A percentile compares a stretch with the other conserved stretches of the same genome.
Conservation (phyloP, 148 eudicot species). For the Chenopodium formosanum region DNA sequence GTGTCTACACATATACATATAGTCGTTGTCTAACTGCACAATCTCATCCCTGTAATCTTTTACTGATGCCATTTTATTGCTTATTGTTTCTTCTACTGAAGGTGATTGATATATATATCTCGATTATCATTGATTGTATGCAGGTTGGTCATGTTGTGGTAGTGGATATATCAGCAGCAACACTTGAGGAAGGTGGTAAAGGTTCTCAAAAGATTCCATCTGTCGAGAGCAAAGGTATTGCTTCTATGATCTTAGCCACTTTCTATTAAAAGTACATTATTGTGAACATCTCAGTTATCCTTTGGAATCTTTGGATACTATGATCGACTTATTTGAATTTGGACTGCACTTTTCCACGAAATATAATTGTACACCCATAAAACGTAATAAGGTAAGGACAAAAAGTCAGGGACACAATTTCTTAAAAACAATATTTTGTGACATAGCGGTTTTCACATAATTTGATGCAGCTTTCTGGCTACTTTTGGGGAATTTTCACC, state of each 20-base stretch:
- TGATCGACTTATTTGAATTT: too few relatives aligned
- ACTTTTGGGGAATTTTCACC: not conserved
- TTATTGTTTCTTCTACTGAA: not conserved
- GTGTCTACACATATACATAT: too few relatives aligned
- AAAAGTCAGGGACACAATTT: too few relatives aligned
- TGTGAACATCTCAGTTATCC: not conserved
- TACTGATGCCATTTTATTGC: not conserved
- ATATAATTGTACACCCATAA: not conserved
- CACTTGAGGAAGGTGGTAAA: slow-evolving; percentile 64
- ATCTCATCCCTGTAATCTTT: not conserved
- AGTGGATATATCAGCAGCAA: slow-evolving; percentile 87
- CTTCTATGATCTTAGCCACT: slow-evolving; percentile 11
- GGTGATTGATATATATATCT: slow-evolving; percentile 1
- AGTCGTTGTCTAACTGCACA: too few relatives aligned
- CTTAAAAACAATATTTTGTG: not conserved
- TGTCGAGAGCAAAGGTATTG: slow-evolving; percentile 90
- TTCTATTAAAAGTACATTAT: not conserved
- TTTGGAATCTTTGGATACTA: too few relatives aligned
- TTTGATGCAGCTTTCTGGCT: not conserved
- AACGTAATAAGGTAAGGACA: too few relatives aligned
- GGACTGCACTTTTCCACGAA: not conserved
- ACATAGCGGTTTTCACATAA: not conserved
- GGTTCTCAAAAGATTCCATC: slow-evolving; percentile 72
- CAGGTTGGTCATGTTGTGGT: slow-evolving; percentile 93
- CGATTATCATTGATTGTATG: not conserved